Conservation (phyloP, 805 yeast species). For the Citeromyces matritensis region DNA sequence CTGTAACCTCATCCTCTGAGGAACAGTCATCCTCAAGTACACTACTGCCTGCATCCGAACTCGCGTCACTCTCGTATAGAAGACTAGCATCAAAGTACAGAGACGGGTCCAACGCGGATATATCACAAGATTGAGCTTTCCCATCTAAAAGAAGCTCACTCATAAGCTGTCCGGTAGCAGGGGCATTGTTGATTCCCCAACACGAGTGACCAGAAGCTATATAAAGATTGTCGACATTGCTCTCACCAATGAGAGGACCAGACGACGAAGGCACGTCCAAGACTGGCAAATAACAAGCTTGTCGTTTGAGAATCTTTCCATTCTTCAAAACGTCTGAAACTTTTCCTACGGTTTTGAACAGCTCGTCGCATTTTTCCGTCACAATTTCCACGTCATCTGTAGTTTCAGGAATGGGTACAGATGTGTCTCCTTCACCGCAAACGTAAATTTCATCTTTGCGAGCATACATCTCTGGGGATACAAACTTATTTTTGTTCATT, state of each 20-base stretch:
- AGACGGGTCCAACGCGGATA: slow-evolving; percentile 74
- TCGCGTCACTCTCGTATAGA: slow-evolving; percentile 13
- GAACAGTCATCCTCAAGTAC: slow-evolving; percentile 11
- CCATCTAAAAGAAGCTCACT: slow-evolving; percentile 83
- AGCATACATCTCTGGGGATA: slow-evolving; percentile 90
- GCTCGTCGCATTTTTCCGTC: slow-evolving; percentile 74
- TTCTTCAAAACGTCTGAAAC: slow-evolving; percentile 52
- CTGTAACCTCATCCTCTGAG: slow-evolving; percentile 7
- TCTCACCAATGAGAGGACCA: slow-evolving; percentile 91
- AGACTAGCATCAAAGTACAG: slow-evolving; percentile 65
- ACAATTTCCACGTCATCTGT: slow-evolving; percentile 89
- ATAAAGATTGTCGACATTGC: slow-evolving; percentile 66
- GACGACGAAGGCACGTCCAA: slow-evolving; percentile 83
- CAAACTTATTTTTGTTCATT: slow-evolving; percentile 50
- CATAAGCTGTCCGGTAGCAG: slow-evolving; percentile 90
- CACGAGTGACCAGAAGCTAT: slow-evolving; percentile 93
- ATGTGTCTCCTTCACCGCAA: slow-evolving; percentile 93
- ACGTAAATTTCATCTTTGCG: slow-evolving; percentile 92
- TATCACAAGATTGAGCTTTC: slow-evolving; percentile 58
- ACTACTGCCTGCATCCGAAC: slow-evolving; percentile 12
- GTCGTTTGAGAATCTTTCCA: slow-evolving; percentile 69
- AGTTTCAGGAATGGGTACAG: slow-evolving; percentile 83
- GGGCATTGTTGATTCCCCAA: slow-evolving; percentile 98
- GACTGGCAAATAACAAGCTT: slow-evolving; percentile 93
- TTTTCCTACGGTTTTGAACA: slow-evolving; percentile 69